phyloP scores from a whole-genome alignment of 83 land plant species.

The Isoetes engelmannii region DNA sequence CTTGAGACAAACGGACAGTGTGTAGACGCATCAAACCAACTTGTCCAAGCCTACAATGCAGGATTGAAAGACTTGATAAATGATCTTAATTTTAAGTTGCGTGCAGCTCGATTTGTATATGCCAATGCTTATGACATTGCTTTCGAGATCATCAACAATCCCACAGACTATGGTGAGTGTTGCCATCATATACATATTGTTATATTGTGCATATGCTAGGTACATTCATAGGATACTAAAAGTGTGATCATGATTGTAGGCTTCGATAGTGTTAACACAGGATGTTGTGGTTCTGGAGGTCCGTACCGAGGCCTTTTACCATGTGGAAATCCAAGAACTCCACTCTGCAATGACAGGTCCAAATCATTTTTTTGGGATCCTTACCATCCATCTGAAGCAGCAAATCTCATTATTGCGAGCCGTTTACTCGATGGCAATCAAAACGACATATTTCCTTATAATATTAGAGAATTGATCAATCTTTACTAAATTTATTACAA shows the following conservation, averaged over 20 bases:
- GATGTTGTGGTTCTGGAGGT: conserved; percentile 6
- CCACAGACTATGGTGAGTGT: neutral
- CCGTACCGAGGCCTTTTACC: neutral
- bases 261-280: neutral
- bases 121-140: conserved; percentile 2
- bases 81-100: neutral
- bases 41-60: conserved; percentile 2
- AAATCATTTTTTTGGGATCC: no score
- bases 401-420: no score
- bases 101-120: neutral
- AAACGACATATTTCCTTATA: no score
- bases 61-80: neutral
- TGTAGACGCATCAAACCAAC: neutral
- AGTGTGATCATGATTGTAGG: neutral
- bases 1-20: neutral
- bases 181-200: neutral
- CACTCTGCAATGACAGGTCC: no score
- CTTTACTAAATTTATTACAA: neutral
- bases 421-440: no score
- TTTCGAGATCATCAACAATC: neutral
- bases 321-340: neutral
- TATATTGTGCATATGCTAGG: neutral
- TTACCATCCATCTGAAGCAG: no score
- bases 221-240: neutral
- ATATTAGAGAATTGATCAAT: neutral